Evolutionary conservation across 257 asterid species (phyloP), one percentile per base, ranked within the genome.

Genomic region (Fraxinus anomala): DNA sequence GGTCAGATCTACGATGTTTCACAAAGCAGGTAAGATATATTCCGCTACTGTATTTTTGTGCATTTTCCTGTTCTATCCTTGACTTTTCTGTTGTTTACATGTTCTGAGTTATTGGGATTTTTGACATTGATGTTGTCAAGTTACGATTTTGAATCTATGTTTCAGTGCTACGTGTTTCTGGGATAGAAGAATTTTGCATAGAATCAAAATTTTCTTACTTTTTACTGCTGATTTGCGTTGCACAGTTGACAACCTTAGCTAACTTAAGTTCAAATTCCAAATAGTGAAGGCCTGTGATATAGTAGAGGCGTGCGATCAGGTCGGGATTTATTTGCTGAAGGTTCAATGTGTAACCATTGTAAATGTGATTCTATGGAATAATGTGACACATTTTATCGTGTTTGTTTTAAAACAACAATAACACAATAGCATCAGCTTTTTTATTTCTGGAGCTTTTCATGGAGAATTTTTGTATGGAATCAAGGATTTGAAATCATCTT

Each of bases 1-100:
- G 86, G 92, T 71, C 99, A 95, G 97, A 95, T 95, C 98, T 95
- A 95, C 77, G 99, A 95, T 87, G 96, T 95, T 47, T 87, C 98
- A 0, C 98, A 91, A 76, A 90, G 99, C 97, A 88, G 97, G 99
- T 63, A 54, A 16, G 10, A 0, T 93, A 73, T 24, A 23, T 68
- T 19, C 34, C 33, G 5, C 42, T 63, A 30, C 9, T 19, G 19
- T 23, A 30, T n/a, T 70, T 73, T 68, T 44, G 14, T 30, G 3
- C 39, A 37, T 3, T 40, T 19, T 42, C 72, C 21, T 30, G 12
- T 26, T 14, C 21, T 24, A 16, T 0, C 17, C 49, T 21, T 44
- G 76, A 24, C 6, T 39, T 72, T 72, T 78, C 54, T 47, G 19
- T 47, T 47, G 54, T 47, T 47, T 47, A 47, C 19, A 13, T 47